A percentile compares a stretch with the other conserved stretches of the same genome.
These are phyloP conservation scores for Aegle marmelos DNA, from an alignment of 345 rosid species.

Conservation along the genomic window DNA sequence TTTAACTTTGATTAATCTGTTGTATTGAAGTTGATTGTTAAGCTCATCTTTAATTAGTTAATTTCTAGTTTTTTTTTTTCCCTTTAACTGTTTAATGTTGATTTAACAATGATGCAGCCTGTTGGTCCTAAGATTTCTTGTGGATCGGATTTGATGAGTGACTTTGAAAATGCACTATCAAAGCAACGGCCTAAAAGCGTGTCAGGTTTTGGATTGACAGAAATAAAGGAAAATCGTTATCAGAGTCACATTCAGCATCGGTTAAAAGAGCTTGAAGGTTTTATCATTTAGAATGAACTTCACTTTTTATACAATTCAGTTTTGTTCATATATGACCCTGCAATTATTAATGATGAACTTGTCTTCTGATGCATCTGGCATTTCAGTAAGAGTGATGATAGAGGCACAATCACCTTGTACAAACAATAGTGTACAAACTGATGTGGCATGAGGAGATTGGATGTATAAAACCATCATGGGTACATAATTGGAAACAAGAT, in stretches of 20 bases:
- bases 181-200: constrained; percentile 53
- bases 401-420: too few species aligned
- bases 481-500: too few species aligned
- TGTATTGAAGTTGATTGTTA: constrained; percentile 1
- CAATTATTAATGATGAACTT: background rate
- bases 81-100: constrained; percentile 3
- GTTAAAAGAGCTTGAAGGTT: constrained; percentile 85
- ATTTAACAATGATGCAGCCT: constrained; percentile 32
- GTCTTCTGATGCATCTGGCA: background rate
- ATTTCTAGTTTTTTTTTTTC: background rate
- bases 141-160: constrained; percentile 66
- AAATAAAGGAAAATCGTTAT: constrained; percentile 49
- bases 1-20: background rate
- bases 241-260: constrained; percentile 69
- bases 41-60: background rate
- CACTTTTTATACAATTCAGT: background rate
- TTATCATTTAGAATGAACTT: constrained; percentile 10
- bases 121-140: constrained; percentile 29
- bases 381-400: background rate
- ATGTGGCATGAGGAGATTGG: too few species aligned
- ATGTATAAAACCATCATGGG: too few species aligned
- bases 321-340: background rate
- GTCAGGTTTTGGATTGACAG: constrained; percentile 52
- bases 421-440: too few species aligned
- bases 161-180: constrained; percentile 80